These are phyloP conservation scores for Neonectria neomacrospora DNA, from an alignment of 2,329 filamentous ascomycete species.

Conservation along the genomic window DNA sequence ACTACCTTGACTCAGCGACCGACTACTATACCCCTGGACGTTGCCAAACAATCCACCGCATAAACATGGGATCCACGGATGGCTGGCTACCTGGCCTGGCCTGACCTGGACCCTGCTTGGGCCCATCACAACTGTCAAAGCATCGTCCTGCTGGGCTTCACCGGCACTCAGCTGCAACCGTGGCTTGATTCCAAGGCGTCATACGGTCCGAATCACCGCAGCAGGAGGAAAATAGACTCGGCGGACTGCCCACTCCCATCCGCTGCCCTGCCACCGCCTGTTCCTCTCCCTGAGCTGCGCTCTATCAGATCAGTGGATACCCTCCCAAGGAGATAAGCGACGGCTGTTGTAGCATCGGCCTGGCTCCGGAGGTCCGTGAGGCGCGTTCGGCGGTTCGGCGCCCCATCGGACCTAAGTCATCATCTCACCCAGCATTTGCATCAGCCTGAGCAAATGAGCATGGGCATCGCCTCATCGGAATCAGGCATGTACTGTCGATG, in stretches of 20 bases:
- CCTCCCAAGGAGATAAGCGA: conserved; percentile 27
- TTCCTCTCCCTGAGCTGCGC: conserved; percentile 1
- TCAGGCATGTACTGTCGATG: conserved; percentile 16
- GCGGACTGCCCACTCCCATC: background rate
- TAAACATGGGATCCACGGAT: conserved; percentile 14
- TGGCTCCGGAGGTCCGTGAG: conserved; percentile 15
- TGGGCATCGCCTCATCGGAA: conserved; percentile 4
- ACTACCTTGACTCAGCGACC: background rate
- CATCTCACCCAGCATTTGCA: conserved; percentile 32
- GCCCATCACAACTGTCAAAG: conserved; percentile 22
- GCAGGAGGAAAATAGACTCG: conserved; percentile 25
- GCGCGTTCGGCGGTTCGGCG: conserved; percentile 21
- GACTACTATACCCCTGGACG: conserved; percentile 14
- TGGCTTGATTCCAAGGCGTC: conserved; percentile 33
- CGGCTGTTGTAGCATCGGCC: conserved; percentile 16
- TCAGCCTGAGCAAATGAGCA: conserved; percentile 8
- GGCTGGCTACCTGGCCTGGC: conserved; percentile 15
- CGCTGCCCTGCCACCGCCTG: conserved; percentile 19
- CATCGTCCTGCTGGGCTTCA: conserved; percentile 26
- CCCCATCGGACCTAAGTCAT: conserved; percentile 11
- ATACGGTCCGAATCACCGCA: conserved; percentile 35
- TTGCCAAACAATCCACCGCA: conserved; percentile 4
- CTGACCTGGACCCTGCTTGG: conserved; percentile 18
- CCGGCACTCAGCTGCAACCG: conserved; percentile 34
- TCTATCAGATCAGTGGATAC: conserved; percentile 33